Evolutionary conservation across 2,329 filamentous ascomycete genomes (phyloP), one percentile per base, ranked within the genome.

Genomic region (Curvularia lunata): DNA sequence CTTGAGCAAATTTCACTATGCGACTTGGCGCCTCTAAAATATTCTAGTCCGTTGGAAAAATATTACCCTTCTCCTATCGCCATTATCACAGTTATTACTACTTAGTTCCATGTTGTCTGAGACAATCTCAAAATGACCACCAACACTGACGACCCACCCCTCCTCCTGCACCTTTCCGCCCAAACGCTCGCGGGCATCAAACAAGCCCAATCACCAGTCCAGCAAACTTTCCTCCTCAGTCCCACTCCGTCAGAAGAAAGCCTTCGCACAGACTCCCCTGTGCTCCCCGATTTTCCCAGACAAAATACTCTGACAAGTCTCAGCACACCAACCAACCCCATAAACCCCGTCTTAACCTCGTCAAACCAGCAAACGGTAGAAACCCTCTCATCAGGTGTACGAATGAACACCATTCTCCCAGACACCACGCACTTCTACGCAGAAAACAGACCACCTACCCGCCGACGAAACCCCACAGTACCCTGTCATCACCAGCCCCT

Each of bases 321-420:
- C 5, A 46, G 25, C 18, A 10, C 2, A 16, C 54, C 4, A 21
- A 13, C 7, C 16, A 41, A 0, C 27, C 23, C 28, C 5, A 5
- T 16, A 21, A 21, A 7, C 19, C 48, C 40, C 1, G 18, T 28
- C 4, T 46, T 38, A 0, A 21, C 19, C 4, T 45, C 43, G 1
- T 34, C 48, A 19, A n/a, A 5, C 1, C 40, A 25, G 10, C 40
- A 12, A 4, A 9, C 27, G 10, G 21, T 41, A 13, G 43, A n/a
- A n/a, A n/a, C n/a, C n/a, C n/a, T n/a, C n/a, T n/a, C n/a, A n/a
- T n/a, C n/a, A n/a, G n/a, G n/a, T n/a, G n/a, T n/a, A n/a, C n/a
- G n/a, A n/a, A 46, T 53, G 30, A 42, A 30, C 38, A 53, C 56
- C 23, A 59, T 59, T 5, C 48, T 59, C 3, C 57, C 43, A 16